Evolutionary conservation across 306 rosid genomes (phyloP).

Genomic region (Rosa chinensis): DNA sequence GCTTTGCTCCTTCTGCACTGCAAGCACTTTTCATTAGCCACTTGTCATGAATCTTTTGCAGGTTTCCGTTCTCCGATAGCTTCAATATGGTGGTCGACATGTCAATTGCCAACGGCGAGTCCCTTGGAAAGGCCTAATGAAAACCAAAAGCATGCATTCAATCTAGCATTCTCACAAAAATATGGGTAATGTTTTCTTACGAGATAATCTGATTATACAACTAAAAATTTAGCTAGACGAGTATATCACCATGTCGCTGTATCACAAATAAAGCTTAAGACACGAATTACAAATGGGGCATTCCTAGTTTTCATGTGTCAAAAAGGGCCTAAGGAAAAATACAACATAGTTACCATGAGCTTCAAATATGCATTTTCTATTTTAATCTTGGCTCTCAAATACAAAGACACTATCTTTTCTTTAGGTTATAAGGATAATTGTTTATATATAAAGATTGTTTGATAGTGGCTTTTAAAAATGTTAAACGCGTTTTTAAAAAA

Average conservation of each 20-base stretch:
- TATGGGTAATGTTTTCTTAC: neutral
- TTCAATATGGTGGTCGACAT: conserved; percentile 28
- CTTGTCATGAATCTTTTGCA: conserved; percentile 35
- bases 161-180: neutral
- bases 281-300: too few relatives aligned
- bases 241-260: too few relatives aligned
- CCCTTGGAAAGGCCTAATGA: conserved; percentile 64
- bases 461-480: neutral
- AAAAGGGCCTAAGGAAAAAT: too few relatives aligned
- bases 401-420: too few relatives aligned
- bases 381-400: too few relatives aligned
- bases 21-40: conserved; percentile 35
- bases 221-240: too few relatives aligned
- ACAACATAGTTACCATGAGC: too few relatives aligned
- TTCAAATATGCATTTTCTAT: too few relatives aligned
- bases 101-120: conserved; percentile 58
- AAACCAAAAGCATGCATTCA: neutral
- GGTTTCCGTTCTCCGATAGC: conserved; percentile 29
- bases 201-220: neutral
- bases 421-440: neutral
- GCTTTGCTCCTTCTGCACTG: conserved; percentile 32
- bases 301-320: too few relatives aligned
- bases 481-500: too few relatives aligned
- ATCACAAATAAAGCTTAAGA: too few relatives aligned
- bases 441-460: too few relatives aligned